Evolutionary conservation across 2,329 filamentous ascomycete species (phyloP), one percentile per base, ranked within the genome.

Genomic region (Beauveria caledonica): DNA sequence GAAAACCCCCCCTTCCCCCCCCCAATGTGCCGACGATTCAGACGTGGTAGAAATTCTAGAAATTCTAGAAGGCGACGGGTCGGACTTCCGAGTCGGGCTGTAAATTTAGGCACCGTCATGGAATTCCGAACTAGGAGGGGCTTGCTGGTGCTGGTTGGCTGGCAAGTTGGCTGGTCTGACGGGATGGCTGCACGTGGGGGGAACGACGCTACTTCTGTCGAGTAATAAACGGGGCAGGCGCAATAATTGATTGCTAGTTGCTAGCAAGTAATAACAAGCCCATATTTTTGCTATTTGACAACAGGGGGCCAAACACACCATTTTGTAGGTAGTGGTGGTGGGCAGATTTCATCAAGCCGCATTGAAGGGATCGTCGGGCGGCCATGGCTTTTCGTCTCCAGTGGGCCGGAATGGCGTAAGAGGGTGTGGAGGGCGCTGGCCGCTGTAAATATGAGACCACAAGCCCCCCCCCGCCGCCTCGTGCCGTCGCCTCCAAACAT

Each of bases 391-490:
- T 40, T 25, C 36, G 5, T 13, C 36, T n/a, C n/a, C 29, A 44
- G 39, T 54, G 42, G 51, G 15, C 19, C 53, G 53, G 53, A 46
- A 56, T 56, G 53, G 53, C 53, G 40, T 27, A 56, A 56, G 42
- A 56, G 51, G 50, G 33, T 53, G 36, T n/a, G 33, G 50, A 53
- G 40, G 45, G 36, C 17, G 11, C 7, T 46, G 19, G 10, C 11
- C 33, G 33, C 11, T 36, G 11, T 56, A 33, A 56, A 58, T 58
- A 58, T 58, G 44, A 40, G 44, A 50, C 46, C 29, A 15, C 10
- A 15, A 11, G 29, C 29, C 19, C 36, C 49, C 33, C 27, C 39
- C 25, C 55, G 46, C 45, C 45, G 23, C 21, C 21, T 9, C 15
- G 27, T 19, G 21, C 13, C 27, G 45, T 49, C 11, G 11, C n/a